phyloP scores from a whole-genome alignment of 2,329 filamentous ascomycete species.

The Hypoxylon sp. region DNA sequence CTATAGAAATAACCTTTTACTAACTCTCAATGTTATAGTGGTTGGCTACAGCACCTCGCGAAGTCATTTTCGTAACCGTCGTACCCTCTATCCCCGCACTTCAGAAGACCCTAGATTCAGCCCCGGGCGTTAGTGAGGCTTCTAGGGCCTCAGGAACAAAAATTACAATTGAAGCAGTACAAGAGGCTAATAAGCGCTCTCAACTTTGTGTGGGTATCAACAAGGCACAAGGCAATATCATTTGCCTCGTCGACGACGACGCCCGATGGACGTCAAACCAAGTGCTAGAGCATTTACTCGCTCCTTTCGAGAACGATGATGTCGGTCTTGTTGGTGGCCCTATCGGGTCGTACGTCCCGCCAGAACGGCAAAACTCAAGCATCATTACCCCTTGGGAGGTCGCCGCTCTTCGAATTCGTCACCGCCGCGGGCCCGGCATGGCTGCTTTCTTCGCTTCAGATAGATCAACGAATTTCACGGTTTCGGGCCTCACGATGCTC shows the following conservation, averaged over 20 bases:
- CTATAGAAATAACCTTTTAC: no score
- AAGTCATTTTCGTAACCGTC: slow-evolving; percentile 53
- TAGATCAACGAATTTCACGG: slow-evolving; percentile 48
- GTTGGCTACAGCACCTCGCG: slow-evolving; percentile 46
- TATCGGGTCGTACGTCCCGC: slow-evolving; percentile 47
- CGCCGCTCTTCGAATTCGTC: slow-evolving; percentile 48
- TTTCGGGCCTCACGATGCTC: slow-evolving; percentile 52
- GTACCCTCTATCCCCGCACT: slow-evolving; percentile 3
- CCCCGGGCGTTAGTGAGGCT: slow-evolving; percentile 17
- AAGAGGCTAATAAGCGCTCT: slow-evolving; percentile 48
- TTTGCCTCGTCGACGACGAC: slow-evolving; percentile 53
- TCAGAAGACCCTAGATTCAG: slow-evolving; percentile 6
- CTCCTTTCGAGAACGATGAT: slow-evolving; percentile 48
- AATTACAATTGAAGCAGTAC: slow-evolving; percentile 41
- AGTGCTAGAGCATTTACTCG: slow-evolving; percentile 47
- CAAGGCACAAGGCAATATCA: slow-evolving; percentile 42
- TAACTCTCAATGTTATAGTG: slow-evolving; percentile 23
- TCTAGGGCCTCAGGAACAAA: slow-evolving; percentile 5
- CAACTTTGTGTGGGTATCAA: slow-evolving; percentile 50
- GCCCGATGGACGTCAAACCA: slow-evolving; percentile 40
- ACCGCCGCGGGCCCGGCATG: slow-evolving; percentile 41
- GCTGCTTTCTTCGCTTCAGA: slow-evolving; percentile 46
- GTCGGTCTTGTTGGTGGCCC: slow-evolving; percentile 49
- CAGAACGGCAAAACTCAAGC: slow-evolving; percentile 34
- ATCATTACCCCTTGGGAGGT: slow-evolving; percentile 52